phyloP scores from a whole-genome alignment of 805 yeast genomes.

The Yarrowia deformans region DNA sequence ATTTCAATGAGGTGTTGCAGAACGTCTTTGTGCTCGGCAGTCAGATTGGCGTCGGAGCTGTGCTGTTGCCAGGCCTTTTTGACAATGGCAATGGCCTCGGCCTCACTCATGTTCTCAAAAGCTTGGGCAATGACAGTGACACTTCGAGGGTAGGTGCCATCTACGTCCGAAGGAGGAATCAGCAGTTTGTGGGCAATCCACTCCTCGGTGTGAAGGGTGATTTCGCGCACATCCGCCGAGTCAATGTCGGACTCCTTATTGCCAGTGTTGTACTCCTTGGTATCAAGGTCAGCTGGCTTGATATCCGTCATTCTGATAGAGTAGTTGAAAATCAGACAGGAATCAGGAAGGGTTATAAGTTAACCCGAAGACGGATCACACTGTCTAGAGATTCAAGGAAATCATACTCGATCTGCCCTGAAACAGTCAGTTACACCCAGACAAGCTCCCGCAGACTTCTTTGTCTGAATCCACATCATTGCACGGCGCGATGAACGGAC shows the following conservation, averaged over 20 bases:
- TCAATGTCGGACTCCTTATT: slow-evolving; percentile 10
- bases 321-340: too few relatives aligned
- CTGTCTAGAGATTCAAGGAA: too few relatives aligned
- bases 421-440: too few relatives aligned
- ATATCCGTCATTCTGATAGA: slow-evolving; percentile 7
- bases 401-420: too few relatives aligned
- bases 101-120: slow-evolving; percentile 50
- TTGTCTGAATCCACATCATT: background rate
- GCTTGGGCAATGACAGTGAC: slow-evolving; percentile 54
- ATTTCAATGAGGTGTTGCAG: slow-evolving; percentile 8
- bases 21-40: slow-evolving; percentile 49
- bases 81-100: slow-evolving; percentile 55
- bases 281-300: background rate
- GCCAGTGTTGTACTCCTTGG: slow-evolving; percentile 29
- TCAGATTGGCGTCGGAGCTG: slow-evolving; percentile 58
- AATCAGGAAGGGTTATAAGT: background rate
- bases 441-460: too few relatives aligned
- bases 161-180: slow-evolving; percentile 10
- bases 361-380: background rate
- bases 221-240: slow-evolving; percentile 7
- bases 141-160: slow-evolving; percentile 33
- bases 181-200: slow-evolving; percentile 22
- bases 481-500: slow-evolving; percentile 1
- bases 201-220: slow-evolving; percentile 22
- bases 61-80: slow-evolving; percentile 54